Evolutionary conservation across 768 basidiomycete species (phyloP).

Genomic region (Phaeotremella fagi): DNA sequence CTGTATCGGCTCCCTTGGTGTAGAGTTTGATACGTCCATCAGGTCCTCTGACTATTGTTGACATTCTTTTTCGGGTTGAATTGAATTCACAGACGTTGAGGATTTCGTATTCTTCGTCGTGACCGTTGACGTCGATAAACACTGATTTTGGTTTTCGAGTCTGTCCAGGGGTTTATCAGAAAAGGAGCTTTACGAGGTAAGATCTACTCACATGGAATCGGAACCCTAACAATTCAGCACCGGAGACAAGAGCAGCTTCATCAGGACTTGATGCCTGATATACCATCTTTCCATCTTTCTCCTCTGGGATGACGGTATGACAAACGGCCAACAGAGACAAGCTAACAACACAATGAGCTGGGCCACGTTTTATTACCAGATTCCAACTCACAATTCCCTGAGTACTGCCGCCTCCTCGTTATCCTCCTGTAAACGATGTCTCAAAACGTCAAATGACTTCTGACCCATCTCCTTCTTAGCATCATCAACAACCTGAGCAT

Average conservation of each 20-base stretch:
- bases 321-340: conserved; percentile 85
- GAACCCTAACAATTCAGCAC: conserved; percentile 86
- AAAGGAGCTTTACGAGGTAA: too few species aligned
- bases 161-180: conserved; percentile 54
- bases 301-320: conserved; percentile 96
- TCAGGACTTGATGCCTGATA: conserved; percentile 98
- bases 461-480: conserved; percentile 70
- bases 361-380: conserved; percentile 58
- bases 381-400: conserved; percentile 37
- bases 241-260: conserved; percentile 90
- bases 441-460: conserved; percentile 75
- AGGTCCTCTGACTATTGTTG: conserved; percentile 79
- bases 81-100: conserved; percentile 99
- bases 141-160: conserved; percentile 94
- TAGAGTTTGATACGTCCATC: conserved; percentile 91
- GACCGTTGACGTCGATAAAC: conserved; percentile 74
- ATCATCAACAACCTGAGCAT: conserved; percentile 88
- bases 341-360: conserved; percentile 12
- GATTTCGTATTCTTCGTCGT: conserved; percentile 74
- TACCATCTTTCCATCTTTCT: conserved; percentile 75
- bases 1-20: conserved; percentile 96
- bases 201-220: conserved; percentile 77
- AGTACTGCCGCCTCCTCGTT: conserved; percentile 49
- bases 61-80: conserved; percentile 96
- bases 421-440: conserved; percentile 30